Evolutionary conservation across 306 rosid species (phyloP).

Genomic region (Cercis canadensis): DNA sequence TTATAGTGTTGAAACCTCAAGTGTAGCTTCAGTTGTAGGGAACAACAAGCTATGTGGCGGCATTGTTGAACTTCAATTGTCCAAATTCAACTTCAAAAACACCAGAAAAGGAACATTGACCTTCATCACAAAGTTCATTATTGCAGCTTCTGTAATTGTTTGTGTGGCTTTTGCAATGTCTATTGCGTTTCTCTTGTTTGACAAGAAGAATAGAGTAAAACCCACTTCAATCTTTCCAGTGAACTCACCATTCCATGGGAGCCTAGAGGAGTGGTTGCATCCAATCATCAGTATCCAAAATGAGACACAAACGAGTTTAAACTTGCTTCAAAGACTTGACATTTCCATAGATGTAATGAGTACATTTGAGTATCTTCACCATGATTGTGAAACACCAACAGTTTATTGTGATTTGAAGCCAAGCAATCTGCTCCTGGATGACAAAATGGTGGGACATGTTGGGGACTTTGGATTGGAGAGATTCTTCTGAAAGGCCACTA

Average conservation of each 20-base stretch:
- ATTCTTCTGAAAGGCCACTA: neutral
- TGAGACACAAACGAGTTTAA: neutral
- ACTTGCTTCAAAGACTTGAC: slow-evolving; percentile 8
- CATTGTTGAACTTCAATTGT: slow-evolving; percentile 18
- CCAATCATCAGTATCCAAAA: neutral
- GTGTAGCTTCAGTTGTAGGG: neutral
- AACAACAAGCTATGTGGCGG: slow-evolving; percentile 25
- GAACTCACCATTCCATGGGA: neutral
- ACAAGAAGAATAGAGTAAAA: slow-evolving; percentile 6
- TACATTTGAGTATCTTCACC: slow-evolving; percentile 31
- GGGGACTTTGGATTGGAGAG: slow-evolving; percentile 27
- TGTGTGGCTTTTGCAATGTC: neutral
- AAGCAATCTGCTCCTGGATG: slow-evolving; percentile 5
- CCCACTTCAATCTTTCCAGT: neutral
- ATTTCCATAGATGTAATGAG: slow-evolving; percentile 24
- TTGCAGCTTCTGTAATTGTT: slow-evolving; percentile 10
- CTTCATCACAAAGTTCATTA: too few relatives aligned
- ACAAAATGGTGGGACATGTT: slow-evolving; percentile 23
- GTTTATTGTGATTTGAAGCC: slow-evolving; percentile 30
- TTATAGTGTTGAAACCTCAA: slow-evolving; percentile 4
- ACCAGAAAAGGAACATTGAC: slow-evolving; percentile 5
- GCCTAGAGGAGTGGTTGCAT: slow-evolving; percentile 4
- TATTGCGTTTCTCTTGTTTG: neutral
- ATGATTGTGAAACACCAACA: neutral
- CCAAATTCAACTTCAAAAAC: slow-evolving; percentile 6